Percentiles rank a stretch among this genome's conserved stretches.
These are phyloP conservation scores for Helicostylum pulchrum DNA, from an alignment of 192 early-diverging fungal species.

Conservation along the genomic window DNA sequence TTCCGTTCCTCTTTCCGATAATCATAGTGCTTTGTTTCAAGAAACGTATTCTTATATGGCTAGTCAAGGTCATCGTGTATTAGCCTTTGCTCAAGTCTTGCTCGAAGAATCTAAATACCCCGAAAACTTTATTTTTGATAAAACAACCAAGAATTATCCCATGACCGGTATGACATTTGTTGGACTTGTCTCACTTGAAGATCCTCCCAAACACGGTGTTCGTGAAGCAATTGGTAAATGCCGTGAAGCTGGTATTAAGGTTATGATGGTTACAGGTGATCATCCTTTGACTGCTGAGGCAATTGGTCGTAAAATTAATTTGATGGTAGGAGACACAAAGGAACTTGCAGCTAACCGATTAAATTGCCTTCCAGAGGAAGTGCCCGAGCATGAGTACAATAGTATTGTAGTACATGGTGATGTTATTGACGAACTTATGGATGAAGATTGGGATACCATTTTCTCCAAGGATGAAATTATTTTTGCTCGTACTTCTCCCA, in stretches of 20 bases:
- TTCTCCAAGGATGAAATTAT: conserved; percentile 95
- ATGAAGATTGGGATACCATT: conserved; percentile 88
- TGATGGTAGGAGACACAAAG: conserved; percentile 88
- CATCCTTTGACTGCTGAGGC: conserved; percentile 95
- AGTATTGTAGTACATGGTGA: conserved; percentile 95
- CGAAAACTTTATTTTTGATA: conserved; percentile 69
- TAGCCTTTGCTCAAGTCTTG: conserved; percentile 85
- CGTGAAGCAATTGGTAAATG: conserved; percentile 95
- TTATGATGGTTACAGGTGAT: conserved; percentile 99
- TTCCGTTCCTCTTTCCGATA: conserved; percentile 60
- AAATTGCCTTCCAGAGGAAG: conserved; percentile 52
- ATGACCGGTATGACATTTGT: conserved; percentile 68
- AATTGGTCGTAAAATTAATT: conserved; percentile 94
- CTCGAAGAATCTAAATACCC: conserved; percentile 70
- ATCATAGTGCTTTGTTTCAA: conserved; percentile 64
- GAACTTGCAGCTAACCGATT: conserved; percentile 70
- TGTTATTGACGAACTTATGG: conserved; percentile 73
- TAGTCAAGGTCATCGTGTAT: conserved; percentile 86
- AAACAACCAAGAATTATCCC: conserved; percentile 73
- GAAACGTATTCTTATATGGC: conserved; percentile 89
- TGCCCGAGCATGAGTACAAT: conserved; percentile 78
- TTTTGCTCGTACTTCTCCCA: conserved; percentile 94
- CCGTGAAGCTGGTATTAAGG: conserved; percentile 89
- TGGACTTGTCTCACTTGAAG: conserved; percentile 88
- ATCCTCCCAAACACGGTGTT: conserved; percentile 98